Base-by-base conservation (phyloP, 202 grass and related monocot species). In the Saccharum hybrid region DNA sequence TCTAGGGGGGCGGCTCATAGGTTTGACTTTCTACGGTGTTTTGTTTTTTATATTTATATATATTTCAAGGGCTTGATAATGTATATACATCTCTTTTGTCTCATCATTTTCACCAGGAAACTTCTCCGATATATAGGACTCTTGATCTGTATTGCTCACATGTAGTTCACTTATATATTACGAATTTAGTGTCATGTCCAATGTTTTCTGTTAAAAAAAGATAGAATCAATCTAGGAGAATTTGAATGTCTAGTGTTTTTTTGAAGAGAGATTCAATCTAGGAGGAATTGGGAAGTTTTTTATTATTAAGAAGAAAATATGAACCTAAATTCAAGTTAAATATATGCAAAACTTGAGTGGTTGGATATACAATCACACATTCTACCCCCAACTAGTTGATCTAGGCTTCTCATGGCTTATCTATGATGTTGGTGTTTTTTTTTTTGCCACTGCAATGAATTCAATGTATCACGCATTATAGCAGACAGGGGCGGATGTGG, bases 1-100 rank as follows among this genome's bases (percentile, higher is more conserved):
- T 57, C 43, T 28, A 19, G 63, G 79, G 62, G 31, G 6, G 6
- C 30, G 30, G 66, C 16, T 54, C 21, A 33, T 76, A 70, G 41
- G 52, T 57, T 90, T 87, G 80, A 80, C 63, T 83, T 68, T 43
- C 52, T 7, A 40, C 2, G 13, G 15, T 40, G 60, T 40, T 11
- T 63, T 63, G 33, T n/a, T 39, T 16, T 23, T 37, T 13, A 13
- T 45, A 45, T 4, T n/a, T n/a, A n/a, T 28, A 28, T 28, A 28
- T 28, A 3, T 3, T 33, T 33, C 31, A 33, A 40, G 1, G 19
- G 9, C 0, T 12, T 46, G 7, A 8, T 6, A 51, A 37, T 34
- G 8, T 52, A 66, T 40, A 34, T 34, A 28, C 1, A 28, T n/a
- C 6, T 45, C 2, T 37, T 51, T 40, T 19, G 6, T 39, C n/a